Evolutionary conservation across 768 basidiomycete genomes (phyloP).

Genomic region (Sarcomyxa edulis): DNA sequence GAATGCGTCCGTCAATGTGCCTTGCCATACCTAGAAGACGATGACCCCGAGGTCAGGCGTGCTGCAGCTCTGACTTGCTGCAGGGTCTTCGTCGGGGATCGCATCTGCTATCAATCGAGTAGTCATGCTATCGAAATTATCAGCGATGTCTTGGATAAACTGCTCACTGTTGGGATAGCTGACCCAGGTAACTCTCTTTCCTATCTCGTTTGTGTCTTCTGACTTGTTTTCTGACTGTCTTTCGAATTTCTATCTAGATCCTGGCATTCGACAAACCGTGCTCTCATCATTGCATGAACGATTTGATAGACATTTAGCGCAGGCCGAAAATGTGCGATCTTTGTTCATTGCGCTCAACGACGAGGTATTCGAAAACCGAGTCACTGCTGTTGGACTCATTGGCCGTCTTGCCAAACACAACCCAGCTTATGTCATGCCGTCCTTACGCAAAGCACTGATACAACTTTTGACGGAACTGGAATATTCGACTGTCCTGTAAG

Average conservation of each 20-base stretch:
- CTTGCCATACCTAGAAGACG: slow-evolving; percentile 91
- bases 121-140: slow-evolving; percentile 96
- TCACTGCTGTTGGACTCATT: slow-evolving; percentile 86
- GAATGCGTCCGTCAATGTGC: slow-evolving; percentile 93
- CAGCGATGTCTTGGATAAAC: slow-evolving; percentile 95
- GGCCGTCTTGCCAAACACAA: slow-evolving; percentile 93
- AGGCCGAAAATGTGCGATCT: slow-evolving; percentile 97
- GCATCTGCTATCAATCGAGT: slow-evolving; percentile 93
- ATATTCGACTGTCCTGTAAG: slow-evolving; percentile 80
- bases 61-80: slow-evolving; percentile 93
- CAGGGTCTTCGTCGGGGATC: slow-evolving; percentile 86
- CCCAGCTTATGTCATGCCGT: slow-evolving; percentile 98
- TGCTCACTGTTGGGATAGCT: slow-evolving; percentile 91
- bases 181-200: slow-evolving; percentile 67
- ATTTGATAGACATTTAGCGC: slow-evolving; percentile 95
- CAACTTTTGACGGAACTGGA: slow-evolving; percentile 95
- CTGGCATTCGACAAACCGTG: slow-evolving; percentile 81
- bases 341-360: slow-evolving; percentile 97
- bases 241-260: slow-evolving; percentile 39
- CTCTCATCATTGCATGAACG: slow-evolving; percentile 83
- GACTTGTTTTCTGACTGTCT: slow-evolving; percentile 8
- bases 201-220: slow-evolving; percentile 7
- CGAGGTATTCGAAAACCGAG: slow-evolving; percentile 90
- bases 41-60: slow-evolving; percentile 79
- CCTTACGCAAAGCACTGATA: slow-evolving; percentile 89